These are phyloP conservation scores for Lipomyces yamadae DNA, from an alignment of 805 yeast species.

Conservation along the genomic window DNA sequence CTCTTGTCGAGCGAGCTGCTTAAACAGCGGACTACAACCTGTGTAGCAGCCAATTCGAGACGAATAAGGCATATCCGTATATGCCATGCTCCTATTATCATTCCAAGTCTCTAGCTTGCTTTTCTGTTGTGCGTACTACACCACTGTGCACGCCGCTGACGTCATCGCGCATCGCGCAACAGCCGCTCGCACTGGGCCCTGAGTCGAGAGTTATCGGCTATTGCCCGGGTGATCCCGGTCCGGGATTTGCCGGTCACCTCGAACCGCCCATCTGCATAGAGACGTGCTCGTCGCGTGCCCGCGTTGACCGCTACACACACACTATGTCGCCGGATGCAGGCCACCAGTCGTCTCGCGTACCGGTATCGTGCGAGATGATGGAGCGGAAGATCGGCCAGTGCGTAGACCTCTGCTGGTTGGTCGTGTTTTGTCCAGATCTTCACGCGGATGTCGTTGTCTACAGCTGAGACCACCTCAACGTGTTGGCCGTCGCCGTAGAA, in stretches of 20 bases:
- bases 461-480: neutral
- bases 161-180: constrained; percentile 8
- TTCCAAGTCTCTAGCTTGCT: neutral
- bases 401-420: constrained; percentile 7
- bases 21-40: too few relatives aligned
- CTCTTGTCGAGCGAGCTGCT: too few relatives aligned
- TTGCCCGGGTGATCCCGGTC: neutral
- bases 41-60: neutral
- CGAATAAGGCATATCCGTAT: neutral
- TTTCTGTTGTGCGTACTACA: neutral
- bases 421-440: neutral
- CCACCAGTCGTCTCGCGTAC: constrained; percentile 7
- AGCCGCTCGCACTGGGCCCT: constrained; percentile 8
- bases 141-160: neutral
- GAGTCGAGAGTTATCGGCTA: neutral
- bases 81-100: neutral
- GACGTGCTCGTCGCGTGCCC: constrained; percentile 12
- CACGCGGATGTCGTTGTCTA: neutral
- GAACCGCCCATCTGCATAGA: constrained; percentile 18
- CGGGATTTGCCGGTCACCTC: constrained; percentile 1
- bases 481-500: constrained; percentile 4
- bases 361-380: constrained; percentile 11
- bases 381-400: constrained; percentile 16
- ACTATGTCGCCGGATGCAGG: constrained; percentile 12
- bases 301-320: constrained; percentile 13